Conservation (phyloP, 305 asterid genomes). For the Solanum aculeatissimum region DNA sequence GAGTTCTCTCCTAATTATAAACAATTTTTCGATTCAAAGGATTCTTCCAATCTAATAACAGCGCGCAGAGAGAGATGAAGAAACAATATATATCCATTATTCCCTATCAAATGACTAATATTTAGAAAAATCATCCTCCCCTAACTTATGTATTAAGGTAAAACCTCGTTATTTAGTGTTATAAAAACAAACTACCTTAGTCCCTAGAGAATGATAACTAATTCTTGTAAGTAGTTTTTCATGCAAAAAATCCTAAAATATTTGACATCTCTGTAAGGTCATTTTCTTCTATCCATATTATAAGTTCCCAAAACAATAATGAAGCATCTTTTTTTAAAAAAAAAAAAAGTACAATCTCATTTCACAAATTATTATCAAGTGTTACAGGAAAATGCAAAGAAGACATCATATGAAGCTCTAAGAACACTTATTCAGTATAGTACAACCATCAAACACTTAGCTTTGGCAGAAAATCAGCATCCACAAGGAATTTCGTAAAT, state of each 20-base stretch:
- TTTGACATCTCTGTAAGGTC: not conserved
- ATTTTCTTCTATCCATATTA: not conserved
- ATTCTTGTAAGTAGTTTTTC: no score
- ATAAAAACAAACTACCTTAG: no score
- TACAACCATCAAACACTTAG: constrained; percentile 42
- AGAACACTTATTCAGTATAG: not conserved
- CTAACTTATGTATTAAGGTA: not conserved
- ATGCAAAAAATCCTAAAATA: no score
- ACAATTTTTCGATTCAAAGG: no score
- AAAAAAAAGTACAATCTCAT: not conserved
- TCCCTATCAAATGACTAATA: not conserved
- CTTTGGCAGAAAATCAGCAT: constrained; percentile 46
- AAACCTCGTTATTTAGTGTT: no score
- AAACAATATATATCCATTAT: no score
- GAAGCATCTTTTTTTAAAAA: not conserved
- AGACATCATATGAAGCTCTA: not conserved
- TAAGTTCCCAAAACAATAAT: not conserved
- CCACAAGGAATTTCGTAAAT: constrained; percentile 33
- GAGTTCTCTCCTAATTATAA: no score
- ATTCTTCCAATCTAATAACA: no score
- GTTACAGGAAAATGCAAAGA: not conserved
- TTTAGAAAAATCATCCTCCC: not conserved
- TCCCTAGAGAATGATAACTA: no score
- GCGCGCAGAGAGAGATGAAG: no score
- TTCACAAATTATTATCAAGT: not conserved